A percentile compares a stretch with the other conserved stretches of the same genome.
phyloP scores from a whole-genome alignment of 352 stramenopile species.

The Plasmopara viticola region DNA sequence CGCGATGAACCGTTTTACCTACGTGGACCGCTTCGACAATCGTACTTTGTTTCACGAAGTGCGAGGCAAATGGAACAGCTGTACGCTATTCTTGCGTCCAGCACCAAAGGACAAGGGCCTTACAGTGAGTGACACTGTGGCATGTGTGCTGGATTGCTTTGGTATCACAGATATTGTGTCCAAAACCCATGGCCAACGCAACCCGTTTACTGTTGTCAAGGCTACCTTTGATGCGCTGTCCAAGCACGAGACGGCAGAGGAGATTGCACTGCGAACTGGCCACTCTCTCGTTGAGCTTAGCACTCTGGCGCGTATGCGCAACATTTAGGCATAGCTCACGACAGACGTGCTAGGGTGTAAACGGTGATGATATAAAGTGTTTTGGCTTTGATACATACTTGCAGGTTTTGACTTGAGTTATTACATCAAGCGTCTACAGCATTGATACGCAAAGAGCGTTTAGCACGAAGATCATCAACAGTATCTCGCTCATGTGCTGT shows the following conservation, averaged over 20 bases:
- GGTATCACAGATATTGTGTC: slow-evolving; percentile 90
- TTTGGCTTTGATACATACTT: background rate
- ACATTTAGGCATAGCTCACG: slow-evolving; percentile 35
- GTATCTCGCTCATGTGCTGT: slow-evolving; percentile 10
- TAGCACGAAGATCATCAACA: background rate
- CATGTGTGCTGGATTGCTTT: slow-evolving; percentile 83
- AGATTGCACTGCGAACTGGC: slow-evolving; percentile 91
- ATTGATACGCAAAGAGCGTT: no score
- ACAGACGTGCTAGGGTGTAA: slow-evolving; percentile 18
- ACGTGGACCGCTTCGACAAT: slow-evolving; percentile 92
- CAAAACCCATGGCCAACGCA: slow-evolving; percentile 92
- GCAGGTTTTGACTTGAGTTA: no score
- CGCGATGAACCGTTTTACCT: slow-evolving; percentile 92
- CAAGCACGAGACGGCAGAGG: slow-evolving; percentile 91
- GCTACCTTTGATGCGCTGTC: slow-evolving; percentile 92
- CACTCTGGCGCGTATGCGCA: slow-evolving; percentile 62
- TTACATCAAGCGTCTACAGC: no score
- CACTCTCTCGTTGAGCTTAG: slow-evolving; percentile 78
- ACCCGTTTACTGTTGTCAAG: slow-evolving; percentile 92
- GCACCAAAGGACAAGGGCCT: slow-evolving; percentile 62
- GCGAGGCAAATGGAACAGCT: slow-evolving; percentile 93
- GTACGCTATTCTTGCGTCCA: slow-evolving; percentile 85
- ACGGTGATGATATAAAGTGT: slow-evolving; percentile 14
- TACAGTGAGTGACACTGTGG: slow-evolving; percentile 74
- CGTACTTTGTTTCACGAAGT: slow-evolving; percentile 89